phyloP scores from a whole-genome alignment of 2,329 filamentous ascomycete genomes.

The Aspergillus sp. region DNA sequence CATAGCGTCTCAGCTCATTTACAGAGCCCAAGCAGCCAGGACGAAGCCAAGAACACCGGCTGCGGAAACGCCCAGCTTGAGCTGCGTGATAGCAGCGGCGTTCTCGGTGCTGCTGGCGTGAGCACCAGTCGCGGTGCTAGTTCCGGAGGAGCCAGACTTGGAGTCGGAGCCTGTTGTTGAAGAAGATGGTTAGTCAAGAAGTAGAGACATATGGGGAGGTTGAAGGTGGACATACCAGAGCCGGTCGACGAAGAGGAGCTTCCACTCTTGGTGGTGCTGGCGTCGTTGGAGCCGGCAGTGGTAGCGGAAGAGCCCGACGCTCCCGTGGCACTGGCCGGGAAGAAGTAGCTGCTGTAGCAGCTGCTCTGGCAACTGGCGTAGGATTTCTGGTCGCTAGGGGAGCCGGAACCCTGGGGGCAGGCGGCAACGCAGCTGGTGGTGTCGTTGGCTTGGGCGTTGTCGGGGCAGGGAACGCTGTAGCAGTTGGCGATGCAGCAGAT shows the following conservation, averaged over 20 bases:
- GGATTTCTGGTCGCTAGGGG: conserved; percentile 46
- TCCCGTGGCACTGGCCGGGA: conserved; percentile 34
- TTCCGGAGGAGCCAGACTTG: conserved; percentile 10
- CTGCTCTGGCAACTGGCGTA: conserved; percentile 52
- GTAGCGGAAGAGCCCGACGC: conserved; percentile 26
- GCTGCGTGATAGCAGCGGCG: conserved; percentile 30
- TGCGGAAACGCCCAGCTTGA: conserved; percentile 36
- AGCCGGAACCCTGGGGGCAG: conserved; percentile 57
- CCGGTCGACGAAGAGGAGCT: conserved; percentile 15
- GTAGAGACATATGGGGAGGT: background rate
- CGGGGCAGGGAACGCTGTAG: conserved; percentile 55
- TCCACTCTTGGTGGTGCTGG: conserved; percentile 16
- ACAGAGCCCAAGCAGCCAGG: conserved; percentile 42
- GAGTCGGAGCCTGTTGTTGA: conserved; percentile 6
- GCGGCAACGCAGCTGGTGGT: conserved; percentile 55
- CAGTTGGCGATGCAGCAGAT: conserved; percentile 56
- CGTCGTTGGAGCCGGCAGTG: conserved; percentile 24
- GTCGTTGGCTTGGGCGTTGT: conserved; percentile 51
- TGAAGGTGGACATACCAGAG: conserved; percentile 13
- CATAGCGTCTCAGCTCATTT: conserved; percentile 11
- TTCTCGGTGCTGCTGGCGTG: conserved; percentile 28
- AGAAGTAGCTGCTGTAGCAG: conserved; percentile 55
- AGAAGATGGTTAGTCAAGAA: background rate
- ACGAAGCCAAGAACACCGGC: conserved; percentile 39
- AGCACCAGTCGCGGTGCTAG: conserved; percentile 21